Evolutionary conservation across 2,329 filamentous ascomycete species (phyloP), one percentile per base, ranked within the genome.

Genomic region (Trichoderma sp.): DNA sequence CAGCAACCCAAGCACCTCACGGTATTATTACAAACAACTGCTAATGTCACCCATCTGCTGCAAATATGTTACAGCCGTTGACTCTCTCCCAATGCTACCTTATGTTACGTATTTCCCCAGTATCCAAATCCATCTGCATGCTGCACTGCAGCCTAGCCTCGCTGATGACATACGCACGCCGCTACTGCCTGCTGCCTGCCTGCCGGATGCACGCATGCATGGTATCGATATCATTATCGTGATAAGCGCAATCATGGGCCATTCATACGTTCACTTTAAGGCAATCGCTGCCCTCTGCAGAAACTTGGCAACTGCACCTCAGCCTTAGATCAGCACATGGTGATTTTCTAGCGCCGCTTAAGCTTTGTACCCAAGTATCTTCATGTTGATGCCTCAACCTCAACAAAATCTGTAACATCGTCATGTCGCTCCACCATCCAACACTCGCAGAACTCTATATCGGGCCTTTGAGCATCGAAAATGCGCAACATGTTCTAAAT

Each of bases 131-230:
- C 60, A 63, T 35, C 16, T 63, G 60, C 60, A 12, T 63, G 60
- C 60, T 35, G 60, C 60, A 21, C 45, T 53, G 64, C 66, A 69
- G 66, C 53, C 50, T 31, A 59, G 31, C 53, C 56, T 62, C 53
- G 53, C 29, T 53, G 67, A 71, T 71, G 67, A 62, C 67, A 71
- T 62, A 62, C 53, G 67, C 50, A 56, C 50, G 66, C 67, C 33
- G 53, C 66, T 60, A 62, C 67, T 71, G 45, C 45, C 45, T 53
- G 45, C 45, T 53, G 45, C 45, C 45, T 50, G 45, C 45, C 45
- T 12, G 45, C n/a, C 45, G 8, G n/a, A 12, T 53, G 45, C 45
- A 50, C 3, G 18, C 38, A 45, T 45, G 41, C 41, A 45, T n/a
- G 41, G 41, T 53, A 53, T 53, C 45, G 45, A 53, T 45, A 45